Evolutionary conservation across 2,329 filamentous ascomycete species (phyloP).

Genomic region (Akanthomyces uredinophilus): DNA sequence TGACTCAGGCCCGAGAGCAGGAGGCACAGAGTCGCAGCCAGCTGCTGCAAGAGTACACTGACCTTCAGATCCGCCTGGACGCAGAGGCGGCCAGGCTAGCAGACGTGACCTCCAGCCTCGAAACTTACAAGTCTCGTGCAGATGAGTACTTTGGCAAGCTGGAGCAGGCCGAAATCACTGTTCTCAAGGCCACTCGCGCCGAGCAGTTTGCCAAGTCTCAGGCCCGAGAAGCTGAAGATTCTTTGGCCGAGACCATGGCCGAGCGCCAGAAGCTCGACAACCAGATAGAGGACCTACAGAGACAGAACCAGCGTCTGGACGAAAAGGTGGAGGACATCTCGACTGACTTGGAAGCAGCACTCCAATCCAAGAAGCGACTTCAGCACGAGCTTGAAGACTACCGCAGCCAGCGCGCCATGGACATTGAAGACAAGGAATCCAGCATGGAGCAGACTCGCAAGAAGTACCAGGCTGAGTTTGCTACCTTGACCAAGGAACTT

Average conservation of each 20-base stretch:
- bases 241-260: slow-evolving; percentile 82
- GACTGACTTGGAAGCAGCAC: slow-evolving; percentile 77
- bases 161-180: slow-evolving; percentile 92
- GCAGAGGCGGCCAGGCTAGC: slow-evolving; percentile 79
- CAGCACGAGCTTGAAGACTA: slow-evolving; percentile 98
- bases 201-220: slow-evolving; percentile 93
- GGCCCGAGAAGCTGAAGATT: slow-evolving; percentile 85
- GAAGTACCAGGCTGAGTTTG: slow-evolving; percentile 94
- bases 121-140: slow-evolving; percentile 83
- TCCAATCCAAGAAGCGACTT: slow-evolving; percentile 87
- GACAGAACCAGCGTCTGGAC: slow-evolving; percentile 82
- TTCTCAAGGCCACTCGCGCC: slow-evolving; percentile 84
- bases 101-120: slow-evolving; percentile 78
- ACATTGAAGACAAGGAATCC: slow-evolving; percentile 93
- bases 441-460: slow-evolving; percentile 95
- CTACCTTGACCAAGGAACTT: slow-evolving; percentile 82
- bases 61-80: slow-evolving; percentile 88
- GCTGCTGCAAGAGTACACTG: slow-evolving; percentile 84
- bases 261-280: slow-evolving; percentile 88
- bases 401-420: slow-evolving; percentile 87
- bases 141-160: slow-evolving; percentile 97
- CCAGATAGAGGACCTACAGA: slow-evolving; percentile 82
- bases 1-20: slow-evolving; percentile 73
- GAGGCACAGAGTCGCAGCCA: slow-evolving; percentile 84
- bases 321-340: slow-evolving; percentile 88